phyloP scores from a whole-genome alignment of 768 basidiomycete species.

The Tulasnella sp. region DNA sequence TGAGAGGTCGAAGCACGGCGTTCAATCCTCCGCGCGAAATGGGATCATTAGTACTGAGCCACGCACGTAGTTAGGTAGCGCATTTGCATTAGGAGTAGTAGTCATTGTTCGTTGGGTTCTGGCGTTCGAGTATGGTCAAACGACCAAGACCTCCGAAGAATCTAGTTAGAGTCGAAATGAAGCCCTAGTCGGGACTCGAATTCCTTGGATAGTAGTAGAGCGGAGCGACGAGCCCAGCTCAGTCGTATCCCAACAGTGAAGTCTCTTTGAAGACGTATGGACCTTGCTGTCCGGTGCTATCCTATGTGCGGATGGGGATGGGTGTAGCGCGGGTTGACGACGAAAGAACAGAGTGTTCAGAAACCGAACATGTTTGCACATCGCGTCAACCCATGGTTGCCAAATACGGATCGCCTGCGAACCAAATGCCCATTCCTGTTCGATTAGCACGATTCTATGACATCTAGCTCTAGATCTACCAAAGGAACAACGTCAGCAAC shows the following conservation, averaged over 20 bases:
- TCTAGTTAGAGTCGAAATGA: not conserved
- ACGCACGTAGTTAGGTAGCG: conserved; percentile 24
- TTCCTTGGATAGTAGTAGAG: not conserved
- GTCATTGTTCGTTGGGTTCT: not conserved
- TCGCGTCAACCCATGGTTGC: not conserved
- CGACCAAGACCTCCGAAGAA: not conserved
- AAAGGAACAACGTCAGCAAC: no score
- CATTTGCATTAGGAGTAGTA: conserved; percentile 10
- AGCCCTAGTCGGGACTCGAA: not conserved
- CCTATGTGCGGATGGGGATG: not conserved
- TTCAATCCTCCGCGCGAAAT: not conserved
- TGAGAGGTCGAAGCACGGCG: not conserved
- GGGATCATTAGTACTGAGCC: not conserved
- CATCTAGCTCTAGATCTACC: not conserved
- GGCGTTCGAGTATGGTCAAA: not conserved
- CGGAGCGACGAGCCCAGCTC: not conserved
- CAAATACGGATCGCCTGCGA: not conserved
- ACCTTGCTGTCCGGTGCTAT: not conserved
- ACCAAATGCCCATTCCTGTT: not conserved
- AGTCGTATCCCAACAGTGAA: not conserved
- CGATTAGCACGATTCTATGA: not conserved
- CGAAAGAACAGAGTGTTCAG: not conserved
- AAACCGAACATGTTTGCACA: not conserved
- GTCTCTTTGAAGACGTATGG: not conserved
- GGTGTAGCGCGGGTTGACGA: not conserved